Base-by-base conservation (phyloP, 1,284 basidiomycete genomes). In the Ustilago sp. region DNA sequence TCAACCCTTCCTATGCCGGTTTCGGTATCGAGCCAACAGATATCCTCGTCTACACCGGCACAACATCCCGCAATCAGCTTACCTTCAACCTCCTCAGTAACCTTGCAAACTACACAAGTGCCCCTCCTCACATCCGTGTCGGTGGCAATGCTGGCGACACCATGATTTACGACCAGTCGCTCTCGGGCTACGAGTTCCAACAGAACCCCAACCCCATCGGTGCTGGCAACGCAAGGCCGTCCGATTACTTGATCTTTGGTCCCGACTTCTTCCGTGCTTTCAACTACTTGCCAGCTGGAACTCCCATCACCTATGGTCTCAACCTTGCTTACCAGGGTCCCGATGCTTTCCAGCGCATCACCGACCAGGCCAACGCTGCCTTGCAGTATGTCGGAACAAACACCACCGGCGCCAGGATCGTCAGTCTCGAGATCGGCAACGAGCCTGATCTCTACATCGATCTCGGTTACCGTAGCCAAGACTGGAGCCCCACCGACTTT, bases 21-120 rank as follows among this genome's bases (percentile, higher is more conserved):
- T 71, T 82, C 59, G 80, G 80, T 52, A 82, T 82, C 68, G 80
- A 82, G 58, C 80, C 80, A 2, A 59, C 79, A 23, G 77, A 78
- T 60, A 60, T 82, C 15, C 62, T 74, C 34, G 51, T 77, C 54
- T 82, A 69, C 61, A 80, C 80, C 19, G 80, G 79, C 17, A 66
- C 63, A 8, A 47, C 54, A 8, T 53, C 63, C 9, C 52, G 62
- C 54, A 82, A 82, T 53, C 55, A 64, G 56, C 70, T 82, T 60
- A 80, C 79, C 39, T 73, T 51, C 58, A 64, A 80, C 41, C 77
- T 82, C 17, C 71, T 82, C 28, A 45, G 48, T 52, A 82, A 80
- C 36, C 72, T 82, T 19, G 76, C 71, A 31, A 79, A 74, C 54
- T 78, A 76, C 59, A 82, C 79, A 8, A 76, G 80, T 15, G 68